Conservation (phyloP, 2,329 filamentous ascomycete species). For the Endoconidiophora polonica region DNA sequence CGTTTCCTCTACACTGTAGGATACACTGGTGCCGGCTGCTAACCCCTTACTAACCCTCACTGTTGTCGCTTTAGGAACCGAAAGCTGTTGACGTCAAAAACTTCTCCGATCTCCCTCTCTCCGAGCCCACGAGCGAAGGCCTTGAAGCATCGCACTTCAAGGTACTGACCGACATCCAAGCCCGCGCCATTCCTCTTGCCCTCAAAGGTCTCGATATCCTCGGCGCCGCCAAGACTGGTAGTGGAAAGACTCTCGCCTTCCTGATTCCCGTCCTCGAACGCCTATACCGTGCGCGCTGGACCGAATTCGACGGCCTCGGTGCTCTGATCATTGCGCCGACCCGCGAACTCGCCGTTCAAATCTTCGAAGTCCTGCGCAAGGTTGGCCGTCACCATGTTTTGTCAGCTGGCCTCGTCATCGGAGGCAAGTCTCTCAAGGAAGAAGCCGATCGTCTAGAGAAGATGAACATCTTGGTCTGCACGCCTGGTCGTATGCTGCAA, state of each 20-base stretch:
- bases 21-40: not conserved
- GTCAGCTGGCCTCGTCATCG: conserved; percentile 84
- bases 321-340: conserved; percentile 89
- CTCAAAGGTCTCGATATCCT: conserved; percentile 78
- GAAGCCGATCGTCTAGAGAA: conserved; percentile 67
- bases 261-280: conserved; percentile 84
- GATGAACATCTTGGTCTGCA: conserved; percentile 97
- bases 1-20: conserved; percentile 13
- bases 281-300: conserved; percentile 75
- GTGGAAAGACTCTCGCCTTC: conserved; percentile 89
- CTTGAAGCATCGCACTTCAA: conserved; percentile 80
- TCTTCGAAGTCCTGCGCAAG: conserved; percentile 84
- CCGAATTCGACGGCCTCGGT: conserved; percentile 77
- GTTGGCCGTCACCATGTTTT: conserved; percentile 79
- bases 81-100: conserved; percentile 42
- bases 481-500: conserved; percentile 85
- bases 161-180: conserved; percentile 79
- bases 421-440: conserved; percentile 77
- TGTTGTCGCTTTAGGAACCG: conserved; percentile 31
- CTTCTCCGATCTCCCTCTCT: conserved; percentile 77
- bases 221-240: conserved; percentile 87
- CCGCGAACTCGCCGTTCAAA: conserved; percentile 87
- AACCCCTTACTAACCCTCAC: not conserved
- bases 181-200: conserved; percentile 71
- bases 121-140: conserved; percentile 59